A percentile compares a stretch with the other conserved stretches of the same genome.
Conservation (phyloP, 345 rosid genomes). For the Populus davidiana region DNA sequence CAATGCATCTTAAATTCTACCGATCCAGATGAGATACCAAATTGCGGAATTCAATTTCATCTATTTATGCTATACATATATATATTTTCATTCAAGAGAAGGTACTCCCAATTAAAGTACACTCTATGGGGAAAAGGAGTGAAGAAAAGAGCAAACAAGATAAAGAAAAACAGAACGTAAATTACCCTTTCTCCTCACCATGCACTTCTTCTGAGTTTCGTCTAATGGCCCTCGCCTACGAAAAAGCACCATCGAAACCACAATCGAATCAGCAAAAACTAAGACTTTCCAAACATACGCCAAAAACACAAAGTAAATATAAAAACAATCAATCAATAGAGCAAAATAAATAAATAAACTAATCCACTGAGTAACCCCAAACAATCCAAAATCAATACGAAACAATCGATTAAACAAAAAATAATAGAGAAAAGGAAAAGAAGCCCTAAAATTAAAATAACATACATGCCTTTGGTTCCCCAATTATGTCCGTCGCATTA, state of each 20-base stretch:
- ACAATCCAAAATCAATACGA: not conserved
- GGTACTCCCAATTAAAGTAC: not conserved
- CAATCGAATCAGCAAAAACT: conserved; percentile 17
- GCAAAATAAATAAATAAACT: too few relatives aligned
- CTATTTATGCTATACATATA: not conserved
- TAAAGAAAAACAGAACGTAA: conserved; percentile 26
- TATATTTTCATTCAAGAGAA: not conserved
- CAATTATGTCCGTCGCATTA: conserved; percentile 39
- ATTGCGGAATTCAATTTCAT: not conserved
- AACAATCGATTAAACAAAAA: not conserved
- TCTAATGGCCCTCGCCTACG: conserved; percentile 38
- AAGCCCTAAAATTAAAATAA: conserved; percentile 28
- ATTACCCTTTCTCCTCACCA: conserved; percentile 52
- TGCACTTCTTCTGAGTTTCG: conserved; percentile 38
- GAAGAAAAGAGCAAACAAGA: not conserved
- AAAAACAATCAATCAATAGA: not conserved
- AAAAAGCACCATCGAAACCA: conserved; percentile 24
- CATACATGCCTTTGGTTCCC: conserved; percentile 46
- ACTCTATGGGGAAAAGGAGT: not conserved
- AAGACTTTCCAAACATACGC: not conserved
- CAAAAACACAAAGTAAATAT: not conserved
- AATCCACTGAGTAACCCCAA: not conserved
- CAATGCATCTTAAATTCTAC: not conserved
- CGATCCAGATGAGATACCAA: not conserved
- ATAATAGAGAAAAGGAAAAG: not conserved